Base-by-base conservation (phyloP, 176 grass and related monocot genomes). In the Pontederia paniculata region DNA sequence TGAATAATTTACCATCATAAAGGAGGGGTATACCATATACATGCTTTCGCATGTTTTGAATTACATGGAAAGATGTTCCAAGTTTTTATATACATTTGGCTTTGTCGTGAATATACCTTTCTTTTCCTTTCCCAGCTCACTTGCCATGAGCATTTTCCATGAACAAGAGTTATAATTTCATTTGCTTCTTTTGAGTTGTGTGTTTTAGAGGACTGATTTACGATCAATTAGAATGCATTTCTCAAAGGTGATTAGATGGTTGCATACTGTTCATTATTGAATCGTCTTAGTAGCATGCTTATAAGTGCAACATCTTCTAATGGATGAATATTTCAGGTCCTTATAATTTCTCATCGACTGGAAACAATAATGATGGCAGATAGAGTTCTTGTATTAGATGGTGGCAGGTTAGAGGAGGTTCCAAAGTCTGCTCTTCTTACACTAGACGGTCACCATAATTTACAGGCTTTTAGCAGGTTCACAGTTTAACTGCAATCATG, bases 361-460 rank as follows among this genome's bases (percentile, higher is more conserved):
- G 88, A 88, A 48, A 94, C 85, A 42, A 60, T 83, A 12, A 53
- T 78, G 59, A 84, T 88, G 70, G 80, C 88, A 67, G 80, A 94
- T 60, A 84, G 80, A 78, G 67, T 94, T 74, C 17, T 84, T 51
- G 56, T 80, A 14, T 65, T 84, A 10, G 88, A 94, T 18, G 52
- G 46, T 17, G 77, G 83, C 44, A 59, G 81, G 58, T 12, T 84
- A 45, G 56, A 1, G 54, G 83, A 78, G 59, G 69, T 83, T 12
- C 51, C 74, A 20, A 84, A 78, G 60, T 70, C 76, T 0, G 60
- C 58, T 70, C 76, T 88, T 60, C 68, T 83, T 49, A 68, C 69
- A 58, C 56, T 43, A 74, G 53, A 69, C n/a, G 28, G 58, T 50
- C 65, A 57, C 17, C 65, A 50, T 11, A 21, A 66, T 20, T 71